These are phyloP conservation scores for Salmacisia buchloeana DNA, from an alignment of 1,284 basidiomycete genomes.

Conservation along the genomic window DNA sequence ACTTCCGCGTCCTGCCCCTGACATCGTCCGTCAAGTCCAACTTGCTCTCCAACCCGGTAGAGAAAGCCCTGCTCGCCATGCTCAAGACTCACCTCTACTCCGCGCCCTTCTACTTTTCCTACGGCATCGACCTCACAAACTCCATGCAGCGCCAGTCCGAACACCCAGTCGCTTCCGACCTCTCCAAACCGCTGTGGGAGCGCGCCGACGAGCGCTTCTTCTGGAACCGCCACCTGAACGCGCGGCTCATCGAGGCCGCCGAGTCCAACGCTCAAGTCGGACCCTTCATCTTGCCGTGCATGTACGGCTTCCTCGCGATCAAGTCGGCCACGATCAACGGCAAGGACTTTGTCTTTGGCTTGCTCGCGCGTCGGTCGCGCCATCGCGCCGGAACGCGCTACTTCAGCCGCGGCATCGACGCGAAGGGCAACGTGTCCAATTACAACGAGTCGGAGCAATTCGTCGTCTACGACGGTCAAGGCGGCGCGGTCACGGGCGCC, in stretches of 20 bases:
- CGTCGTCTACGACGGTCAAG: conserved; percentile 54
- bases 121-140: conserved; percentile 83
- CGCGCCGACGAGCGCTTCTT: conserved; percentile 94
- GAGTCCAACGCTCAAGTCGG: conserved; percentile 57
- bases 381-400: conserved; percentile 93
- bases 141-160: conserved; percentile 70
- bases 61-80: conserved; percentile 78
- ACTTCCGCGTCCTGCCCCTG: conserved; percentile 85
- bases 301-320: conserved; percentile 66
- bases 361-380: conserved; percentile 87
- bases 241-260: conserved; percentile 28
- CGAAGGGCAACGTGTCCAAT: conserved; percentile 56
- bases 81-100: conserved; percentile 76
- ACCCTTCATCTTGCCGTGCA: conserved; percentile 72
- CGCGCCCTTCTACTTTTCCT: conserved; percentile 82
- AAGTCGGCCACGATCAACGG: conserved; percentile 72
- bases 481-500: background rate
- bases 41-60: conserved; percentile 68
- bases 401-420: conserved; percentile 88
- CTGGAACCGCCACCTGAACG: conserved; percentile 75
- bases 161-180: conserved; percentile 50
- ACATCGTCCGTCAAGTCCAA: conserved; percentile 62
- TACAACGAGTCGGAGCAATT: conserved; percentile 57
- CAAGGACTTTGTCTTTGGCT: conserved; percentile 72
- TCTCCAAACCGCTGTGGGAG: conserved; percentile 60